phyloP scores from a whole-genome alignment of 192 early-diverging fungal genomes.

The Coemansia aciculifera region DNA sequence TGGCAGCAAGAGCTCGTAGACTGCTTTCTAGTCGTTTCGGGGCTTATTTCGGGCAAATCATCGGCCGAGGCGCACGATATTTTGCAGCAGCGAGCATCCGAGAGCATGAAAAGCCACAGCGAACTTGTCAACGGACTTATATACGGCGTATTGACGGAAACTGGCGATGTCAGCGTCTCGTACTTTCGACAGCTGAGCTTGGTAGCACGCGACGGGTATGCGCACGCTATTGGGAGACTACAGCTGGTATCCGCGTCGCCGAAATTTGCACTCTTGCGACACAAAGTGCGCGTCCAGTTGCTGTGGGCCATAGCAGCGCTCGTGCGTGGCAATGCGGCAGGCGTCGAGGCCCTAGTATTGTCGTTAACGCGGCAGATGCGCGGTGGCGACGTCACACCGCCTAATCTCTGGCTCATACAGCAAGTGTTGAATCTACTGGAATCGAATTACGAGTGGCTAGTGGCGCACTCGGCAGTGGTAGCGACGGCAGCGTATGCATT shows the following conservation, averaged over 20 bases:
- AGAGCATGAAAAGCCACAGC: constrained; percentile 53
- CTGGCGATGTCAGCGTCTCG: constrained; percentile 33
- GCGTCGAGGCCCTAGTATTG: constrained; percentile 58
- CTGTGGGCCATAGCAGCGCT: constrained; percentile 64
- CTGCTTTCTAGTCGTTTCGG: constrained; percentile 27
- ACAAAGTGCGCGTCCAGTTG: constrained; percentile 54
- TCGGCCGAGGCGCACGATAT: constrained; percentile 63
- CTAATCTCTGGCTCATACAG: constrained; percentile 56
- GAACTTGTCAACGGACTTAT: constrained; percentile 62
- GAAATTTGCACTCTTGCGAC: constrained; percentile 41
- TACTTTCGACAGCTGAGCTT: constrained; percentile 61
- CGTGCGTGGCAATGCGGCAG: constrained; percentile 51
- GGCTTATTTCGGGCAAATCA: constrained; percentile 44
- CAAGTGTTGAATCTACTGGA: constrained; percentile 56
- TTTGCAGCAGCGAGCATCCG: constrained; percentile 60
- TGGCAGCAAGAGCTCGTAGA: constrained; percentile 57
- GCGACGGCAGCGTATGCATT: constrained; percentile 51
- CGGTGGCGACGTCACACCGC: constrained; percentile 57
- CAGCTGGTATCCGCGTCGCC: constrained; percentile 32
- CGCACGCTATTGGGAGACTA: constrained; percentile 41
- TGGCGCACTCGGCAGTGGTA: constrained; percentile 24
- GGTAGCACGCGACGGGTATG: constrained; percentile 66
- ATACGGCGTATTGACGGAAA: constrained; percentile 60
- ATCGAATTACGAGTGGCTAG: constrained; percentile 43
- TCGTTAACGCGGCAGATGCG: constrained; percentile 62